Conservation (phyloP, 495 filamentous ascomycete genomes). For the Elaphomyces granulatus region DNA sequence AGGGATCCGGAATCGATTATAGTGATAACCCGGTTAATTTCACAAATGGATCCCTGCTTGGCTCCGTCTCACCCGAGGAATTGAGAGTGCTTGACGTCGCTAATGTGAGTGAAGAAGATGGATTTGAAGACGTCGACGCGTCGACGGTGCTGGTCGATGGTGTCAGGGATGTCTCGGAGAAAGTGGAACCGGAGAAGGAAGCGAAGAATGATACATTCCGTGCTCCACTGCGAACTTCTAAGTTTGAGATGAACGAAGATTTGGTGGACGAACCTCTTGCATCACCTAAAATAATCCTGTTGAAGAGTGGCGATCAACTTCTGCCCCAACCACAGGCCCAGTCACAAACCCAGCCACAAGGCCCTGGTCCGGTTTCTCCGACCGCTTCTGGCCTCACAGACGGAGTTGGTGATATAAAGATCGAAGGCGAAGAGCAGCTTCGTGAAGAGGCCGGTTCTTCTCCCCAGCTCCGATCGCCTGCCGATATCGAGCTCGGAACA, state of each 20-base stretch:
- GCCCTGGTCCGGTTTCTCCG: constrained; percentile 30
- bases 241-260: constrained; percentile 43
- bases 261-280: constrained; percentile 59
- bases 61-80: constrained; percentile 30
- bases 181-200: constrained; percentile 10
- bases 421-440: constrained; percentile 28
- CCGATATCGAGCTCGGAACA: neutral
- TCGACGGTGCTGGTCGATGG: constrained; percentile 54
- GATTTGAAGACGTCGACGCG: constrained; percentile 80
- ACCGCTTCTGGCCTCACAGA: constrained; percentile 36
- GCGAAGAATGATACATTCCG: neutral
- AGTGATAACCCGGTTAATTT: constrained; percentile 36
- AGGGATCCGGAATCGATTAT: constrained; percentile 29
- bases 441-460: neutral
- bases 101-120: constrained; percentile 77
- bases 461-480: neutral
- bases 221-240: neutral
- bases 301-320: too few relatives aligned
- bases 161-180: constrained; percentile 36
- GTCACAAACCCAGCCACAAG: constrained; percentile 6
- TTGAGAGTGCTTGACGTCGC: constrained; percentile 47
- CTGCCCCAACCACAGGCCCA: constrained; percentile 12
- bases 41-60: constrained; percentile 22
- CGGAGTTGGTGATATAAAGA: constrained; percentile 35
- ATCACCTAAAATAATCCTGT: constrained; percentile 39